A percentile compares a stretch with the other conserved stretches of the same genome.
phyloP scores from a whole-genome alignment of 2,329 filamentous ascomycete genomes.

The Botrytis fabae region DNA sequence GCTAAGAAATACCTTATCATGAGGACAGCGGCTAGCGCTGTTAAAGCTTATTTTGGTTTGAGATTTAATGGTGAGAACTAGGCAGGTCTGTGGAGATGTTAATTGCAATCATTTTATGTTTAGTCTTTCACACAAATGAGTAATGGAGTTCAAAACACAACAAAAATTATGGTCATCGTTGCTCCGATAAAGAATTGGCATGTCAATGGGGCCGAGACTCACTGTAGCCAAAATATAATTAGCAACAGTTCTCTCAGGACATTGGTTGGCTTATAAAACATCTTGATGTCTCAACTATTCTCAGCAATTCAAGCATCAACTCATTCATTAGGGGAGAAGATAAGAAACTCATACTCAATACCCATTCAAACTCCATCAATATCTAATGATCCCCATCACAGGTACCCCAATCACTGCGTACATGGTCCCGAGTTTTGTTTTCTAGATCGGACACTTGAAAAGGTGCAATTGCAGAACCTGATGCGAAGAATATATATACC shows the following conservation, averaged over 20 bases:
- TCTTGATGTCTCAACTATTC: background rate
- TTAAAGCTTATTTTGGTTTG: conserved; percentile 16
- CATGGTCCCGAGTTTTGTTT: no score
- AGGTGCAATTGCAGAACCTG: no score
- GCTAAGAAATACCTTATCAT: conserved; percentile 21
- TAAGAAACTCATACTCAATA: background rate
- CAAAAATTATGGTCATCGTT: background rate
- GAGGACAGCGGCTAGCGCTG: conserved; percentile 22
- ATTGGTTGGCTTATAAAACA: background rate
- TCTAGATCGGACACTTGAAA: no score
- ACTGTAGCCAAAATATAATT: background rate
- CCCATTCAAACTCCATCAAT: background rate
- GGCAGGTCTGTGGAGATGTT: background rate
- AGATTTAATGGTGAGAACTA: conserved; percentile 20
- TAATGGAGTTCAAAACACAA: background rate
- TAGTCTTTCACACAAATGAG: background rate
- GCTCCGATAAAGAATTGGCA: background rate
- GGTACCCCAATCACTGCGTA: no score
- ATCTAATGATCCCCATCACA: no score
- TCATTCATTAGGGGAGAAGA: no score
- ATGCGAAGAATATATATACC: no score
- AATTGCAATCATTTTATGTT: background rate
- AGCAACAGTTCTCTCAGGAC: background rate
- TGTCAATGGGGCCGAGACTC: background rate
- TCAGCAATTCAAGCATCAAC: no score